These are phyloP conservation scores for Pterocarpus santalinus DNA, from an alignment of 306 rosid species.

Conservation along the genomic window DNA sequence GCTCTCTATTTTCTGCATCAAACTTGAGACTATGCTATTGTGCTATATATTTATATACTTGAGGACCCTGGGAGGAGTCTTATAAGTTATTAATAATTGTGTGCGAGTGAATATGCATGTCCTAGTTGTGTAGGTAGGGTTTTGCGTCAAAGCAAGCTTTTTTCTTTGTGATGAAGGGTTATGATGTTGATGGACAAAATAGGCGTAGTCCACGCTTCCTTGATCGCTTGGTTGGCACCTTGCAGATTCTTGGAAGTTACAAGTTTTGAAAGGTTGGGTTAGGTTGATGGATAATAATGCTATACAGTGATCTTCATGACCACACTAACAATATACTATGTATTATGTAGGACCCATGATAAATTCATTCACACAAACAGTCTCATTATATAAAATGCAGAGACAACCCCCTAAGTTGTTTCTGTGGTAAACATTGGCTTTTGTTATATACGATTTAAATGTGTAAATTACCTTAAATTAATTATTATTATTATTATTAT, in stretches of 20 bases:
- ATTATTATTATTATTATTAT: background rate
- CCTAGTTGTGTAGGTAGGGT: background rate
- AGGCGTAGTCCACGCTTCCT: background rate
- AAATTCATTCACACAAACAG: background rate
- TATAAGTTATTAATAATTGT: background rate
- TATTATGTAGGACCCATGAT: background rate
- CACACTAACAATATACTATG: background rate
- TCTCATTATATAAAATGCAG: background rate
- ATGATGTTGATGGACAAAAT: background rate
- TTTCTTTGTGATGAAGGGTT: conserved; percentile 19
- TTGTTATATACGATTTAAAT: background rate
- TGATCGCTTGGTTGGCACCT: background rate
- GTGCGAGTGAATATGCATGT: conserved; percentile 16
- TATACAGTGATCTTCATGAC: background rate
- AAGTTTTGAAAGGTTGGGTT: background rate
- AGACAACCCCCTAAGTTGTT: background rate
- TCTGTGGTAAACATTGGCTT: background rate
- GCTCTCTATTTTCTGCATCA: background rate
- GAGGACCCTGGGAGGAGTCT: background rate
- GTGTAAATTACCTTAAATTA: background rate
- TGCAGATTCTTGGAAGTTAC: background rate
- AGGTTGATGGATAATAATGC: background rate
- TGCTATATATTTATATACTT: background rate
- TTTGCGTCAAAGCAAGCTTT: conserved; percentile 30
- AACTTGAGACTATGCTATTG: conserved; percentile 10